These are phyloP conservation scores for Phytophthora hybrid DNA, from an alignment of 352 stramenopile species.

Conservation along the genomic window DNA sequence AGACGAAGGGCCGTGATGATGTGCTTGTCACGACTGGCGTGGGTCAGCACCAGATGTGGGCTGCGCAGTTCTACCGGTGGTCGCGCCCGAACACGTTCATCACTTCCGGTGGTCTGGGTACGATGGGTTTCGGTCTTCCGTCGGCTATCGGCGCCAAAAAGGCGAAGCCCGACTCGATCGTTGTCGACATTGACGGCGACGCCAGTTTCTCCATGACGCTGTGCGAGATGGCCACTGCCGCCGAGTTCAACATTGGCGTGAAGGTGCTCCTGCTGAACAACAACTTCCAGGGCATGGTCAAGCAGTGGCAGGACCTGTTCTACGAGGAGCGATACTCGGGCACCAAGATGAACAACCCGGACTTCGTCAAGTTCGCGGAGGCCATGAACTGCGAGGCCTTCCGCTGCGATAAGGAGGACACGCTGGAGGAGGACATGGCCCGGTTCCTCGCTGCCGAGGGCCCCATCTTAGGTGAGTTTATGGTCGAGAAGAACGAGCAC, in stretches of 20 bases:
- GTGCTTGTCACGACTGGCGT: constrained; percentile 96
- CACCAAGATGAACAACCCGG: constrained; percentile 93
- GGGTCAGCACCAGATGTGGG: constrained; percentile 98
- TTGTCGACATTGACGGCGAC: constrained; percentile 96
- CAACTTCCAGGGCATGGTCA: constrained; percentile 98
- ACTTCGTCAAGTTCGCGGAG: constrained; percentile 94
- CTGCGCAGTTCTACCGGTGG: constrained; percentile 97
- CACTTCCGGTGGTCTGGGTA: constrained; percentile 94
- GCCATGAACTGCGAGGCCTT: constrained; percentile 94
- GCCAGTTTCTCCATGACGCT: constrained; percentile 98
- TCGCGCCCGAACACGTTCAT: constrained; percentile 94
- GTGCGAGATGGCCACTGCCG: constrained; percentile 95
- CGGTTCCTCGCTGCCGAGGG: constrained; percentile 94
- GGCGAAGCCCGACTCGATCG: constrained; percentile 84
- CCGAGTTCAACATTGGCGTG: constrained; percentile 94
- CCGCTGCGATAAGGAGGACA: constrained; percentile 89
- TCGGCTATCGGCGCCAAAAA: constrained; percentile 96
- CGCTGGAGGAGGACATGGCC: constrained; percentile 92
- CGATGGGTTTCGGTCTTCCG: constrained; percentile 95
- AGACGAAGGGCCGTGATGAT: constrained; percentile 92
- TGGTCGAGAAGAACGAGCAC: constrained; percentile 95
- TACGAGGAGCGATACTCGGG: constrained; percentile 95
- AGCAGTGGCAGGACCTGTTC: constrained; percentile 98
- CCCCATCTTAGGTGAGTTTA: constrained; percentile 95
- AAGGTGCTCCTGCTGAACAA: constrained; percentile 98